phyloP scores from a whole-genome alignment of 176 grass and related monocot species.

The Eleusine coracana region DNA sequence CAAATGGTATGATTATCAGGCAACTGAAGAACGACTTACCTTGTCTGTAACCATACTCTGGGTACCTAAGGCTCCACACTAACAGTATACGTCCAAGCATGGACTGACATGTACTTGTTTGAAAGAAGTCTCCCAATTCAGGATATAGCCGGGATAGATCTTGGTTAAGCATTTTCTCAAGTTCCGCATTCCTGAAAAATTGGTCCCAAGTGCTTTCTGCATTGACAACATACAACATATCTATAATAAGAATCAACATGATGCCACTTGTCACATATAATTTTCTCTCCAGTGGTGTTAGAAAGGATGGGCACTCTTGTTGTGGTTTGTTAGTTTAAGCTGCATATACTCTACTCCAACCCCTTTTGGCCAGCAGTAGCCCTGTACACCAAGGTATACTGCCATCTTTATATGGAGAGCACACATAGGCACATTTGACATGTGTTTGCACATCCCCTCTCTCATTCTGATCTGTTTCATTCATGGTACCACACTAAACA shows the following conservation, averaged over 20 bases:
- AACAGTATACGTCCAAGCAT: constrained; percentile 90
- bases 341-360: background rate
- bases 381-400: background rate
- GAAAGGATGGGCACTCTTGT: background rate
- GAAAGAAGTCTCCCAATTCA: constrained; percentile 83
- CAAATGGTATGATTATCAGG: background rate
- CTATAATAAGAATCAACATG: background rate
- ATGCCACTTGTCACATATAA: background rate
- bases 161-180: constrained; percentile 93
- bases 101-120: constrained; percentile 69
- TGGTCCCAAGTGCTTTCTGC: constrained; percentile 97
- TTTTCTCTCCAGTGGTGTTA: background rate
- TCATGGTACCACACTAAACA: background rate
- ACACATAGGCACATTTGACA: background rate
- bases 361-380: background rate
- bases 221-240: constrained; percentile 28
- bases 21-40: constrained; percentile 50
- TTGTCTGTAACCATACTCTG: constrained; percentile 94
- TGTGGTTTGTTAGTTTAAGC: background rate
- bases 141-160: constrained; percentile 90
- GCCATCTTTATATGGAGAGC: background rate
- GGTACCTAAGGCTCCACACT: constrained; percentile 92
- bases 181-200: constrained; percentile 92
- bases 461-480: background rate
- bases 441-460: background rate